phyloP scores from a whole-genome alignment of 306 rosid genomes.

The Vicia faba region DNA sequence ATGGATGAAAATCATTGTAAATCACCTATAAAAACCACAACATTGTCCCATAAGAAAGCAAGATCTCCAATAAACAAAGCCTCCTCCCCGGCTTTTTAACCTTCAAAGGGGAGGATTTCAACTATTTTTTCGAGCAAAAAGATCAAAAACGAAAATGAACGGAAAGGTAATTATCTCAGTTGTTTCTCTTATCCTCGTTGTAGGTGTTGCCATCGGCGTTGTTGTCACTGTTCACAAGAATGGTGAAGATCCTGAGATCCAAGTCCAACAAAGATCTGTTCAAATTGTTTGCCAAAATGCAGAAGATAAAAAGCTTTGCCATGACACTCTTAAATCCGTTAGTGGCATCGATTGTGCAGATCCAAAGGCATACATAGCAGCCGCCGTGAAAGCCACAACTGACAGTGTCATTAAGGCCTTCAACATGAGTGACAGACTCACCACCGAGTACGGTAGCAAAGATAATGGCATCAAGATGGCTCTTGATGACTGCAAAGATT shows the following conservation, averaged over 20 bases:
- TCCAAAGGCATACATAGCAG: conserved; percentile 49
- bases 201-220: conserved; percentile 63
- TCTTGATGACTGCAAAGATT: conserved; percentile 62
- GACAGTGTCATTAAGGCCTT: conserved; percentile 49
- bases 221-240: conserved; percentile 41
- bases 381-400: conserved; percentile 43
- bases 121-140: not conserved
- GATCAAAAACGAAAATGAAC: conserved; percentile 21
- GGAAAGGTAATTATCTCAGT: conserved; percentile 49
- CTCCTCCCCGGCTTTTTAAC: not conserved
- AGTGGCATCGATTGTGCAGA: not conserved
- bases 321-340: conserved; percentile 40
- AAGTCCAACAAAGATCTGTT: conserved; percentile 40
- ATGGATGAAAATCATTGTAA: not conserved
- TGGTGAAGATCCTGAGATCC: not conserved
- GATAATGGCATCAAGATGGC: conserved; percentile 46
- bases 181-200: conserved; percentile 60
- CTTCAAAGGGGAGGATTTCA: conserved; percentile 10
- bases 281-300: conserved; percentile 46
- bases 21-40: conserved; percentile 17
- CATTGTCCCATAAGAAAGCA: not conserved
- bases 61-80: conserved; percentile 1
- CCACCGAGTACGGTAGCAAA: conserved; percentile 16
- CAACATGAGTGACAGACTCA: conserved; percentile 53
- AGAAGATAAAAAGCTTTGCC: conserved; percentile 49